A percentile compares a stretch with the other conserved stretches of the same genome.
Conservation (phyloP, 2,329 filamentous ascomycete species). For the Dactylonectria macrodidyma region DNA sequence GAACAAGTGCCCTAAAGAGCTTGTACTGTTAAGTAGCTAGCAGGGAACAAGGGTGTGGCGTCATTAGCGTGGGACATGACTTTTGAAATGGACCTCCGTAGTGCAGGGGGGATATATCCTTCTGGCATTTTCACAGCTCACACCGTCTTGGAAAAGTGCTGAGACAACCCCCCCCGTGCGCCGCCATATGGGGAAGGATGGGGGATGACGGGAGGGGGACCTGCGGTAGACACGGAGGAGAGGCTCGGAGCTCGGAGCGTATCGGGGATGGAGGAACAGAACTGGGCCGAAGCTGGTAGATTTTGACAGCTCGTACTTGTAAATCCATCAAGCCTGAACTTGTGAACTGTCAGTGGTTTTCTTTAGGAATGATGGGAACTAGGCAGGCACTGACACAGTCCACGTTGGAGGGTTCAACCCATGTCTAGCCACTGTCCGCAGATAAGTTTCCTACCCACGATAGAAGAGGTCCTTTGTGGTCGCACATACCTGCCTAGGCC, state of each 20-base stretch:
- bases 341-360: too few species aligned
- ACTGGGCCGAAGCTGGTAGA: neutral
- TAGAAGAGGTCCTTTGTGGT: conserved; percentile 3
- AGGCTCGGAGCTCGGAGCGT: neutral
- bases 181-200: neutral
- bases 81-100: too few species aligned
- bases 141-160: neutral
- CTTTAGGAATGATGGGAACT: neutral
- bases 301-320: neutral
- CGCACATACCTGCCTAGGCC: too few species aligned
- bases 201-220: neutral
- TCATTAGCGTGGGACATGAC: too few species aligned
- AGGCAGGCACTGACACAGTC: neutral
- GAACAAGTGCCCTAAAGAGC: too few species aligned
- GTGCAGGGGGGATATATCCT: too few species aligned
- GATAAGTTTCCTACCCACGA: conserved; percentile 6
- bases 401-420: neutral
- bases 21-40: too few species aligned
- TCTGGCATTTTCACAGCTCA: neutral
- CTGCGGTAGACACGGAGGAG: neutral
- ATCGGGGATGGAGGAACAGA: neutral
- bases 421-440: neutral
- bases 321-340: neutral
- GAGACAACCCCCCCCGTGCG: neutral
- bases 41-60: too few species aligned